Percentiles rank a stretch among this genome's conserved stretches.
phyloP scores from a whole-genome alignment of 768 basidiomycete species.

The Boletus fagicola region DNA sequence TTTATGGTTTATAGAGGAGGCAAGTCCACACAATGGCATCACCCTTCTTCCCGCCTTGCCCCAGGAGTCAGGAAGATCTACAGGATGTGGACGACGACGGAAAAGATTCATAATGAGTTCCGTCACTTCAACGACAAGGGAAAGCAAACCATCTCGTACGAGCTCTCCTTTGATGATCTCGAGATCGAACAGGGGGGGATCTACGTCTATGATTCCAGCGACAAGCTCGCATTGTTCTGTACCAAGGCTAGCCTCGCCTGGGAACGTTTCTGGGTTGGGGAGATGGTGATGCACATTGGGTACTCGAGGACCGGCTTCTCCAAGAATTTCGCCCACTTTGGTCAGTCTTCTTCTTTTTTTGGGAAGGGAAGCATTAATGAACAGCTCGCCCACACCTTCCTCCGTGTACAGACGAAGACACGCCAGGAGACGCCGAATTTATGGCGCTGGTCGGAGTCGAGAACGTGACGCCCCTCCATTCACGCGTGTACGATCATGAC shows the following conservation, averaged over 20 bases:
- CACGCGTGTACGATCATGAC: slow-evolving; percentile 5
- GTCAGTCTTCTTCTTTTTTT: slow-evolving; percentile 30
- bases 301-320: slow-evolving; percentile 38
- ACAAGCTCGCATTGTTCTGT: slow-evolving; percentile 53
- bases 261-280: slow-evolving; percentile 60
- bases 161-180: slow-evolving; percentile 43
- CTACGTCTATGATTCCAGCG: slow-evolving; percentile 59
- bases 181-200: slow-evolving; percentile 55
- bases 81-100: slow-evolving; percentile 39
- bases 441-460: slow-evolving; percentile 44
- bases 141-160: slow-evolving; percentile 42
- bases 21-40: not conserved
- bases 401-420: slow-evolving; percentile 47
- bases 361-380: not conserved
- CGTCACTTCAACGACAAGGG: not conserved
- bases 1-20: slow-evolving; percentile 44
- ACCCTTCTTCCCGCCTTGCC: not conserved
- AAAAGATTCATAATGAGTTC: slow-evolving; percentile 11
- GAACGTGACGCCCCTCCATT: slow-evolving; percentile 15
- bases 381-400: not conserved
- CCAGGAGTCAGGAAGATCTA: slow-evolving; percentile 43
- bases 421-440: slow-evolving; percentile 45
- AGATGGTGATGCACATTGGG: slow-evolving; percentile 51
- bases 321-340: slow-evolving; percentile 48
- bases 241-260: slow-evolving; percentile 50